Conservation (phyloP, 75 land plant genomes). For the Ceratopteris richardii region DNA sequence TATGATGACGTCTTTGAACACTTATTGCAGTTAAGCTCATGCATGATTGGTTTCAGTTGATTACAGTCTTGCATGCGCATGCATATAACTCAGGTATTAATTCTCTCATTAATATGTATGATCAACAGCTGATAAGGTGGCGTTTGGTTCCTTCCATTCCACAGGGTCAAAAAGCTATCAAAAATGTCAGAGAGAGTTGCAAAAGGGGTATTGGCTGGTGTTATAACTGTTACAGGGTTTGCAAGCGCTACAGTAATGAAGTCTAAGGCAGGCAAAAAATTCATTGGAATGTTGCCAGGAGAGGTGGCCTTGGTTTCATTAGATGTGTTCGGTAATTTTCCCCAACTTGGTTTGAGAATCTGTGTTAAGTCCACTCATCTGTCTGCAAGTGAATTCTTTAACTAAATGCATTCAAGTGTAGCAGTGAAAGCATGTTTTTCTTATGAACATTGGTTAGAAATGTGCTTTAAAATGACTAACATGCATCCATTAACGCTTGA, state of each 20-base stretch:
- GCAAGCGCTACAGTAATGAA: conserved; percentile 32
- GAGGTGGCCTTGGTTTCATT: conserved; percentile 75
- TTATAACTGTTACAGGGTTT: conserved; percentile 41
- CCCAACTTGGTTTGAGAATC: neutral
- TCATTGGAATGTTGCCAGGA: conserved; percentile 71
- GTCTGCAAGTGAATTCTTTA: neutral
- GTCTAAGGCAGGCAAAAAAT: conserved; percentile 55
- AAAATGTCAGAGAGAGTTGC: conserved; percentile 63
- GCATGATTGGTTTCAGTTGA: no score
- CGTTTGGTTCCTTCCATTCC: no score
- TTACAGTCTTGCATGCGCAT: no score
- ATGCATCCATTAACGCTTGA: no score
- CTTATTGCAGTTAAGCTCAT: no score
- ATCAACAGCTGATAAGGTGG: neutral
- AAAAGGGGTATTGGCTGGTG: conserved; percentile 47
- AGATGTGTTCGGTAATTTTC: conserved; percentile 77
- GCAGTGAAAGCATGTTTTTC: neutral
- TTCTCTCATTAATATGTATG: no score
- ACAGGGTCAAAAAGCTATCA: conserved; percentile 64
- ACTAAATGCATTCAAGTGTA: no score
- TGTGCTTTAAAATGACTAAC: no score
- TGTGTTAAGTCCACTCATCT: neutral
- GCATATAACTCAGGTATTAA: no score
- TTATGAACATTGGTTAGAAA: neutral
- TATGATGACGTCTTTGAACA: no score